Base-by-base conservation (phyloP, 495 filamentous ascomycete genomes). In the Copromyces sp. region DNA sequence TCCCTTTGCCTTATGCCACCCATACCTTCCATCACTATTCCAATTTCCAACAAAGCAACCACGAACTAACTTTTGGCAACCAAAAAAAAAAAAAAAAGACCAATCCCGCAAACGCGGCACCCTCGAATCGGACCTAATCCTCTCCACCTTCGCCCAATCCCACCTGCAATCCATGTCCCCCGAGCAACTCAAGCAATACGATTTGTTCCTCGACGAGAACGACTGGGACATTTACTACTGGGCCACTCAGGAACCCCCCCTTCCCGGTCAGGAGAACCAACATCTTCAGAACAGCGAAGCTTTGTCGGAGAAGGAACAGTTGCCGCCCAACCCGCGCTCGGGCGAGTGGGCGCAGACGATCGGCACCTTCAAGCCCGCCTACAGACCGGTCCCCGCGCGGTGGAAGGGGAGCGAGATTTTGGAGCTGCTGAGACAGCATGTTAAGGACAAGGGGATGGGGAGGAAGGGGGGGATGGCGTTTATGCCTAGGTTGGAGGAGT, bases 221-320 rank as follows among this genome's bases (percentile, higher is more conserved):
- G 95, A 99, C 82, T 99, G 95, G 95, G 95, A 99, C 80, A 98
- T 99, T 73, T 99, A 99, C 85, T 99, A 99, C 87, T 99, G 95
- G 95, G 93, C 94, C 1, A 99, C 96, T n/a, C 96, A 99, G 80
- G 89, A 92, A 74, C 87, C 92, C 7, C 84, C 88, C 1, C 79
- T 83, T 0, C 86, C 79, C 20, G 76, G 44, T 45, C 71, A 1
- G 73, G 72, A 69, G 72, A 74, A 5, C 65, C 73, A 53, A 65
- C 53, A 65, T 0, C 29, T 65, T 0, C 6, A 65, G 2, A 29
- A 59, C 20, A 12, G 8, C 2, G 47, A 59, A 1, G 47, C 47
- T 1, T 12, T 59, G 1, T 9, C 53, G 1, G 42, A 71, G 32
- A 41, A 44, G 47, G 45, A 68, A 17, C n/a, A 14, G 3, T 69